Evolutionary conservation across 495 filamentous ascomycete genomes (phyloP), one percentile per base, ranked within the genome.

Genomic region (Trichoderma erinaceum): DNA sequence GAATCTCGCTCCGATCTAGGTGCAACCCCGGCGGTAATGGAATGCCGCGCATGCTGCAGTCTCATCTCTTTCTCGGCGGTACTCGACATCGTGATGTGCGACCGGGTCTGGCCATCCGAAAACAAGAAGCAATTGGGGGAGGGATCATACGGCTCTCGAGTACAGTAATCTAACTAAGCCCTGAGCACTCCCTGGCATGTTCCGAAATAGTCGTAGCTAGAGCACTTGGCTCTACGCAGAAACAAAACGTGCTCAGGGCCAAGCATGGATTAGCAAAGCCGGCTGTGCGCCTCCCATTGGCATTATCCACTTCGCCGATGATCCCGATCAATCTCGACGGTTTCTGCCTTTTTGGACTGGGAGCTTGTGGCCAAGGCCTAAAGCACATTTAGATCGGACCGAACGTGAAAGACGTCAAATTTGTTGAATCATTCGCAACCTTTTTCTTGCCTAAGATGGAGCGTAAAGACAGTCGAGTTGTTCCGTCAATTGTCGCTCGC

Each of bases 1-100:
- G 56, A 61, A 61, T 61, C 56, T 61, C 56, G 56, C 56, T 32
- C 56, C 27, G 56, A 61, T 61, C 56, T 61, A 61, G 56, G 56
- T 61, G 23, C 56, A 61, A 61, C 56, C 56, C 56, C 56, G 56
- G 56, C 48, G 48, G 48, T 52, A 52, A 52, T 52, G 4, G n/a
- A 10, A 23, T n/a, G 35, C 16, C 27, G 56, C 25, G 27, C 16
- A 38, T 61, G 56, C 56, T 61, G 56, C 56, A 23, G 25, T 61
- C 56, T 38, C 35, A 7, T 38, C 35, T 38, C 35, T 3, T 48
- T 52, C 48, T 61, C 56, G 56, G 56, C 56, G 56, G 56, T 61
- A 61, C 12, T 61, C 11, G 56, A 18, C 56, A 61, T 61, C 23
- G 56, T 61, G 56, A n/a, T 21, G 13, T 16, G 11, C 4, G 25